A percentile compares a stretch with the other conserved stretches of the same genome.
Conservation (phyloP, 2,329 filamentous ascomycete species). For the Penicillium sp. region DNA sequence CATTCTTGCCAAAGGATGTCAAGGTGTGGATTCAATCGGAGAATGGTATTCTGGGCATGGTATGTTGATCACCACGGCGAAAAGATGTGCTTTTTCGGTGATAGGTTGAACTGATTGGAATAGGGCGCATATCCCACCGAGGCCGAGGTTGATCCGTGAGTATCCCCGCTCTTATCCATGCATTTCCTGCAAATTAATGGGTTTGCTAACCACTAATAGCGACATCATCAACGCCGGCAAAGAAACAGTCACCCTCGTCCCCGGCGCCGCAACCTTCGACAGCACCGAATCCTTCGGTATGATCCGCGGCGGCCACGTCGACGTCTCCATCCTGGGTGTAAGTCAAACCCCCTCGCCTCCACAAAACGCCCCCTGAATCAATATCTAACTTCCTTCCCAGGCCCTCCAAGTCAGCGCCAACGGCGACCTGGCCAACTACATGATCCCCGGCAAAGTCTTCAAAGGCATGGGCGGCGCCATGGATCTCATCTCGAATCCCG, state of each 20-base stretch:
- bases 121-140: conserved; percentile 75
- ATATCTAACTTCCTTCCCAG: conserved; percentile 10
- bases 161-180: conserved; percentile 1
- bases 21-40: conserved; percentile 86
- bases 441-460: conserved; percentile 84
- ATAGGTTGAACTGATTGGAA: conserved; percentile 7
- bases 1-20: conserved; percentile 70
- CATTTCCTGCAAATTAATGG: background rate
- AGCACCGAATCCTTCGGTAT: conserved; percentile 83
- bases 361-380: too few species aligned
- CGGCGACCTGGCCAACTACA: conserved; percentile 86
- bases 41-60: conserved; percentile 82
- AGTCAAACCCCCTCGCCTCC: too few species aligned
- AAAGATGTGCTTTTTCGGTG: conserved; percentile 21
- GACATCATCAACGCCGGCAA: conserved; percentile 88
- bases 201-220: conserved; percentile 33
- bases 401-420: conserved; percentile 79
- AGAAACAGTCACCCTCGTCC: conserved; percentile 80
- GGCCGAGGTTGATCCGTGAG: conserved; percentile 69
- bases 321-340: conserved; percentile 79
- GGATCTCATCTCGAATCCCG: conserved; percentile 74
- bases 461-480: conserved; percentile 87
- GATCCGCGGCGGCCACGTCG: conserved; percentile 84
- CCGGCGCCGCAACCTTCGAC: conserved; percentile 78
- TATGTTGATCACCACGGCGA: conserved; percentile 18